Evolutionary conservation across 2,329 filamentous ascomycete species (phyloP), one percentile per base, ranked within the genome.

Genomic region (Coleophoma eucalyptorum): DNA sequence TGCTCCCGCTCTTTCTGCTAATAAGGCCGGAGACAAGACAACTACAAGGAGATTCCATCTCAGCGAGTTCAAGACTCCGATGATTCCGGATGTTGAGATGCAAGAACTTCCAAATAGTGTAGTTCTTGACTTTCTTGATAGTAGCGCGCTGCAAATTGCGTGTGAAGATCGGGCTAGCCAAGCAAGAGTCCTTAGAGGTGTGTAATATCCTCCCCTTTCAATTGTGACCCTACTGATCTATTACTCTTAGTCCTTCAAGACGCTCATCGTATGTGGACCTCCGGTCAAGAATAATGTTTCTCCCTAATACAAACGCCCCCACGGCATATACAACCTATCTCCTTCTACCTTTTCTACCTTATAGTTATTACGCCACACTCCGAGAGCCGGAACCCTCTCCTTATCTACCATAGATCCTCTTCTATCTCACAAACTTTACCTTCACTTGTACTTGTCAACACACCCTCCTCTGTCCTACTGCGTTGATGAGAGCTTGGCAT

Each of bases 51-150:
- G 87, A 53, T 97, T 90, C 67, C 89, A 96, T 65, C 77, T 99
- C 51, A 85, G 82, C 58, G 90, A 97, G 54, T 95, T 97, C 74
- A 81, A 82, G 57, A 71, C 75, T 38, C 92, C 92, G 1, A 90
- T 86, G 60, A 77, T 89, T 15, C 94, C 94, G 0, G 93, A 97
- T 67, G 86, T 95, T 53, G 94, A 97, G 65, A 77, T 90, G 58
- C 89, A 97, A 71, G 94, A 99, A 72, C 76, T 99, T 48, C 91
- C 93, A 2, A 90, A 97, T 71, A 97, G 91, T 63, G 80, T 86
- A 4, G 75, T 81, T 7, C 68, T 85, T 43, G 79, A 84, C 58
- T 78, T 86, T 54, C 59, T 83, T 16, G 80, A 81, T 46, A 82
- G 82, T 40, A 80, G 82, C 3, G 81, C 78, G n/a, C 68, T 86